A percentile compares a stretch with the other conserved stretches of the same genome.
phyloP scores from a whole-genome alignment of 73 alveolate genomes.

The Tetrahymena thermophila region DNA sequence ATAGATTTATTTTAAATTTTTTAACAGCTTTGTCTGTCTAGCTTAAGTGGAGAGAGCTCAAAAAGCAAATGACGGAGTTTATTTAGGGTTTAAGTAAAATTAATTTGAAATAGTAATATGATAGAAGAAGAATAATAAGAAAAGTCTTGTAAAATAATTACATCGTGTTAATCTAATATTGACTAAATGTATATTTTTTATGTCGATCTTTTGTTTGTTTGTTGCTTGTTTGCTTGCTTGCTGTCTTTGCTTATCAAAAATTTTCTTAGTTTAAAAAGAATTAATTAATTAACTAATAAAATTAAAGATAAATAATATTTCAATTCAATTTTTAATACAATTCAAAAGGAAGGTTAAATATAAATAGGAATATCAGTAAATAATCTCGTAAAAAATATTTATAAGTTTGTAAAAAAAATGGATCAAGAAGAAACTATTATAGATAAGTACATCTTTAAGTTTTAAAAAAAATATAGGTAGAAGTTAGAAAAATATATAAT shows the following conservation, averaged over 20 bases:
- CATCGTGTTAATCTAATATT: neutral
- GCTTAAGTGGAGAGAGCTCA: neutral
- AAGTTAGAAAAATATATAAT: neutral
- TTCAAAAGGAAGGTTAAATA: neutral
- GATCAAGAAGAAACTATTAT: neutral
- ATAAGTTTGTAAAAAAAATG: neutral
- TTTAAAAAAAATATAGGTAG: neutral
- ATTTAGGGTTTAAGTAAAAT: too few relatives aligned
- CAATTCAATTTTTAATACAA: neutral
- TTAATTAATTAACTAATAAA: neutral
- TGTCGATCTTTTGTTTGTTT: neutral
- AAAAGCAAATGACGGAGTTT: neutral
- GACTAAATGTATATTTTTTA: neutral
- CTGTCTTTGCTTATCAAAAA: neutral
- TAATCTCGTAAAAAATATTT: neutral
- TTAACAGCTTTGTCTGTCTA: too few relatives aligned
- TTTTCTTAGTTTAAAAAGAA: neutral
- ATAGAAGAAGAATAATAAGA: neutral
- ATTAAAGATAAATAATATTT: neutral
- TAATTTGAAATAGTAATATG: too few relatives aligned
- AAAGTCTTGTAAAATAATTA: neutral
- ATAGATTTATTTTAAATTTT: too few relatives aligned
- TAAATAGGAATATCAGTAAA: neutral
- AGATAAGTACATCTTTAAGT: neutral
- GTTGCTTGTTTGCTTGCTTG: too few relatives aligned